These are phyloP conservation scores for Xylogone sp. DNA, from an alignment of 2,329 filamentous ascomycete genomes.

Conservation along the genomic window DNA sequence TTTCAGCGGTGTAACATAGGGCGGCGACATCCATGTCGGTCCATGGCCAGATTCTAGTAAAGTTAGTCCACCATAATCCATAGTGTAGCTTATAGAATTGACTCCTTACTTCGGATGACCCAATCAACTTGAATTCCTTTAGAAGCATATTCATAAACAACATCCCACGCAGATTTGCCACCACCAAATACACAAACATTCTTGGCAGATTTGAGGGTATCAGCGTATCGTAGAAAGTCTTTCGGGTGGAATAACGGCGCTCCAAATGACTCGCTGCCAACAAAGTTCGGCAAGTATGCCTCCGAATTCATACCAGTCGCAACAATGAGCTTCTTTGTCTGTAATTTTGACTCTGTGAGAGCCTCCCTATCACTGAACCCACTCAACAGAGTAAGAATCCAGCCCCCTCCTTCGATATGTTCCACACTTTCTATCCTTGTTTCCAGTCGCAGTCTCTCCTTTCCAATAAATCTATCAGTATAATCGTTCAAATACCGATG, in stretches of 20 bases:
- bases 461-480: slow-evolving; percentile 47
- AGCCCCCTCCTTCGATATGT: slow-evolving; percentile 37
- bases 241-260: slow-evolving; percentile 46
- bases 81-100: slow-evolving; percentile 47
- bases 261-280: slow-evolving; percentile 41
- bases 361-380: slow-evolving; percentile 12
- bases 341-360: slow-evolving; percentile 21
- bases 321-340: slow-evolving; percentile 43
- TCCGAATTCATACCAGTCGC: slow-evolving; percentile 51
- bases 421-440: slow-evolving; percentile 45
- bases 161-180: slow-evolving; percentile 63
- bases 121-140: slow-evolving; percentile 52
- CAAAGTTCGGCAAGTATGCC: slow-evolving; percentile 41
- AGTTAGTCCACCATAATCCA: slow-evolving; percentile 46
- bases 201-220: slow-evolving; percentile 36
- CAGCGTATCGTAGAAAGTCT: slow-evolving; percentile 37
- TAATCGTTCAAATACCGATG: slow-evolving; percentile 54
- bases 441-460: slow-evolving; percentile 42
- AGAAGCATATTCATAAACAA: slow-evolving; percentile 56
- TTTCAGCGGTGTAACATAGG: slow-evolving; percentile 64
- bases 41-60: slow-evolving; percentile 45
- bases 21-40: slow-evolving; percentile 53
- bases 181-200: slow-evolving; percentile 55
- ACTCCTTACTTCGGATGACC: slow-evolving; percentile 45
- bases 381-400: slow-evolving; percentile 31